These are phyloP conservation scores for Macrolepiota dolichaula DNA, from an alignment of 768 basidiomycete genomes.

Conservation along the genomic window DNA sequence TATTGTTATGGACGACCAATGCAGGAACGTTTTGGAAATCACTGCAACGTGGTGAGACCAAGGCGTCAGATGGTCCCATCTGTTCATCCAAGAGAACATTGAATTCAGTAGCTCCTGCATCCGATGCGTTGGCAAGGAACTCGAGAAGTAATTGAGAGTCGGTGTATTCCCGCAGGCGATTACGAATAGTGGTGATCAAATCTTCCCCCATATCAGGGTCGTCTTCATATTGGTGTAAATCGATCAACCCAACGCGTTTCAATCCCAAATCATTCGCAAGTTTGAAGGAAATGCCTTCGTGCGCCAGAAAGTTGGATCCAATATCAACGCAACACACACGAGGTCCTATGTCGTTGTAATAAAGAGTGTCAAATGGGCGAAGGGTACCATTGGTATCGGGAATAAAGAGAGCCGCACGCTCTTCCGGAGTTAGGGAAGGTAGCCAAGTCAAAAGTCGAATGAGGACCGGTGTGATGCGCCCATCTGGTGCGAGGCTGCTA, in stretches of 20 bases:
- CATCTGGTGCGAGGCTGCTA: background rate
- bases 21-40: slow-evolving; percentile 32
- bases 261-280: slow-evolving; percentile 29
- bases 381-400: slow-evolving; percentile 28
- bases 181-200: slow-evolving; percentile 37
- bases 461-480: background rate
- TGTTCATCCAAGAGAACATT: slow-evolving; percentile 34
- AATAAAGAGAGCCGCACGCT: slow-evolving; percentile 28
- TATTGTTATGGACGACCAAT: slow-evolving; percentile 42
- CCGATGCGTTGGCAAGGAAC: slow-evolving; percentile 51
- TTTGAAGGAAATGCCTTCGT: slow-evolving; percentile 25
- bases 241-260: slow-evolving; percentile 30
- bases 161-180: slow-evolving; percentile 38
- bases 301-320: slow-evolving; percentile 22
- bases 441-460: slow-evolving; percentile 4
- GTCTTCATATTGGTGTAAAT: slow-evolving; percentile 16
- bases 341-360: slow-evolving; percentile 40
- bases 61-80: slow-evolving; percentile 1
- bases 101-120: slow-evolving; percentile 43
- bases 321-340: slow-evolving; percentile 21
- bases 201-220: slow-evolving; percentile 40
- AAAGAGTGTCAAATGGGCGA: slow-evolving; percentile 24
- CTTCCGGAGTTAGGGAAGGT: slow-evolving; percentile 6
- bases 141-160: slow-evolving; percentile 42
- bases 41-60: slow-evolving; percentile 33